These are phyloP conservation scores for Backusella circina DNA, from an alignment of 192 early-diverging fungal genomes.

Conservation along the genomic window DNA sequence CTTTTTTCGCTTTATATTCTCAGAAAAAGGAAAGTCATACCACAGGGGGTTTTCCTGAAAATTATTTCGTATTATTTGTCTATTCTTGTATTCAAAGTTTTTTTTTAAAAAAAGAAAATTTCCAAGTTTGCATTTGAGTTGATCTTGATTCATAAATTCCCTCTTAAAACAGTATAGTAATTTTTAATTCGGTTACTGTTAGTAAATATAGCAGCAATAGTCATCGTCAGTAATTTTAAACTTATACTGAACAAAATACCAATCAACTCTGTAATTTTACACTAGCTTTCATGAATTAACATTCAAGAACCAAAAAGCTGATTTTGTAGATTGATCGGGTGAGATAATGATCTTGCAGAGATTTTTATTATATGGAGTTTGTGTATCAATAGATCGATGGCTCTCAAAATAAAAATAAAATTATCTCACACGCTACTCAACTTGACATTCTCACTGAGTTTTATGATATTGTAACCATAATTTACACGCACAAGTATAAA, in stretches of 20 bases:
- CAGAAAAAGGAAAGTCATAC: background rate
- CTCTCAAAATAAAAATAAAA: background rate
- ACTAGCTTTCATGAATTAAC: background rate
- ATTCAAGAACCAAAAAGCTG: background rate
- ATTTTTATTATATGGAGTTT: background rate
- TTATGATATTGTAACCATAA: background rate
- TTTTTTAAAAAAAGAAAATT: background rate
- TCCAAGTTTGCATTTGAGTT: background rate
- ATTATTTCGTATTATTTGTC: background rate
- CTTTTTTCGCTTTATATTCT: background rate
- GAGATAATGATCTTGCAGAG: background rate
- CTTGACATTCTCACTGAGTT: background rate
- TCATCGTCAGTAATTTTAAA: background rate
- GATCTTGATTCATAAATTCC: background rate
- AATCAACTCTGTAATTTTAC: too few species aligned
- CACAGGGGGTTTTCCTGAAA: background rate
- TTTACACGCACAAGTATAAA: background rate
- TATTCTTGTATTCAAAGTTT: background rate
- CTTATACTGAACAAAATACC: too few species aligned
- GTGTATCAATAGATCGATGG: background rate
- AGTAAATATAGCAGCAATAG: background rate
- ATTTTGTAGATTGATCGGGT: background rate
- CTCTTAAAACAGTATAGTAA: background rate
- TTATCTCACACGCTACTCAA: background rate
- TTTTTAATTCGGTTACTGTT: background rate